Base-by-base conservation (phyloP, 2,329 filamentous ascomycete species). In the Cercospora sojina region DNA sequence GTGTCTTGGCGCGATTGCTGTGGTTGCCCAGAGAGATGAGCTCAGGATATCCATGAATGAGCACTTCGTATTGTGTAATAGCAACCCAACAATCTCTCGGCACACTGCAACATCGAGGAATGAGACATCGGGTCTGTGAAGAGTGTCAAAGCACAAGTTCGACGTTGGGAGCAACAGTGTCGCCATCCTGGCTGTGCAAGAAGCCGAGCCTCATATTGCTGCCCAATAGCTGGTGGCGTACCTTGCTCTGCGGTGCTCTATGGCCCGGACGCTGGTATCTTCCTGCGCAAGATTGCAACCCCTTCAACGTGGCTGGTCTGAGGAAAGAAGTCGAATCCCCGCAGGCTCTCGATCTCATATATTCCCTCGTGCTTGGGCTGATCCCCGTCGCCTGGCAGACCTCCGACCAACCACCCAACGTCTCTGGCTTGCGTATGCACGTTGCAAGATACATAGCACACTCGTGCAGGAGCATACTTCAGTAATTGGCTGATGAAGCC, bases 401-500 rank as follows among this genome's bases (percentile, higher is more conserved):
- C 93, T 38, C 90, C 85, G 0, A 98, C 92, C 74, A 99, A 80
- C 68, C 94, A 87, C 0, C 93, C 95, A 0, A 99, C 89, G 79
- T 99, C 95, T 62, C 95, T 83, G 13, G 95, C 95, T 84, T 98
- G 95, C 8, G 94, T 98, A 77, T 99, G 95, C 70, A 99, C 95
- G 75, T 99, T 99, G 75, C 95, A 99, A 76, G 91, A 96, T 47
- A 99, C 94, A 77, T 99, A 99, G 4, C 97, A 88, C 10, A 99
- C 87, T 66, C 95, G 84, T 70, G 85, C 84, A 0, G 95, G 94
- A 0, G 86, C 90, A 74, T 91, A 97, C 5, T 82, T 79, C 62
- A 97, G 81, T 74, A 99, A 80, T 81, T 99, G 95, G 16, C 83
- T 79, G 49, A 99, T 80, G 78, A 99, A 99, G 70, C 86, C 86